Base-by-base conservation (phyloP, 306 rosid species). In the Parietaria judaica region DNA sequence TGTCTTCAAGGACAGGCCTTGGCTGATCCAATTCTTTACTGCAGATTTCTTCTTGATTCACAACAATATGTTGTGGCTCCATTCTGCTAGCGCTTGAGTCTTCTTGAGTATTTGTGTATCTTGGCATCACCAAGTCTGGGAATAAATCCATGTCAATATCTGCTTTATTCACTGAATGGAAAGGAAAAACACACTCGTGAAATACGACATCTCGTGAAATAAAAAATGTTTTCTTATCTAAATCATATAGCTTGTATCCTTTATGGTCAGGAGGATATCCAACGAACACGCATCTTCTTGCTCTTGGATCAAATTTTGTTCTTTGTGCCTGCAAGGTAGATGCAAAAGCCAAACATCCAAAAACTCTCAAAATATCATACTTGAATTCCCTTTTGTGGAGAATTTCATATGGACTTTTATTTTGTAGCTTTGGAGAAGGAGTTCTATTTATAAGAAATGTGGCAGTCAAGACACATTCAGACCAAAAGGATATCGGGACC, bases 191-290 rank as follows among this genome's bases (percentile, higher is more conserved):
- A 16, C 35, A 1, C 6, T 56, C 60, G 35, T 56, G 66, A 15
- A 61, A 61, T 8, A 61, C 35, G 2, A 45, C 54, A 61, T 61
- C 66, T 9, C 66, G 10, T 3, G 51, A 61, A 6, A 14, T 3
- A 61, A 61, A 61, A 5, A 12, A 0, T 43, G n/a, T 3, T 17
- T 61, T 7, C 14, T 10, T 49, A 56, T 14, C 36, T n/a, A 49
- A 3, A 49, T 49, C 52, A 49, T 49, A 49, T n/a, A 49, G 12
- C 3, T 43, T 43, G 7, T 61, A 61, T 1, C 66, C 66, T 46
- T 61, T 61, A 10, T 44, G 2, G 0, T 41, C 66, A 3, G 35
- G 2, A 6, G 7, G 52, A 45, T 46, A 61, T n/a, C 66, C 60
- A 56, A 56, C 14, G 0, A 56, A 23, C 1, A 56, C 6, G 13